phyloP scores from a whole-genome alignment of 805 yeast genomes.

The Saccharomycopsis sp. region DNA sequence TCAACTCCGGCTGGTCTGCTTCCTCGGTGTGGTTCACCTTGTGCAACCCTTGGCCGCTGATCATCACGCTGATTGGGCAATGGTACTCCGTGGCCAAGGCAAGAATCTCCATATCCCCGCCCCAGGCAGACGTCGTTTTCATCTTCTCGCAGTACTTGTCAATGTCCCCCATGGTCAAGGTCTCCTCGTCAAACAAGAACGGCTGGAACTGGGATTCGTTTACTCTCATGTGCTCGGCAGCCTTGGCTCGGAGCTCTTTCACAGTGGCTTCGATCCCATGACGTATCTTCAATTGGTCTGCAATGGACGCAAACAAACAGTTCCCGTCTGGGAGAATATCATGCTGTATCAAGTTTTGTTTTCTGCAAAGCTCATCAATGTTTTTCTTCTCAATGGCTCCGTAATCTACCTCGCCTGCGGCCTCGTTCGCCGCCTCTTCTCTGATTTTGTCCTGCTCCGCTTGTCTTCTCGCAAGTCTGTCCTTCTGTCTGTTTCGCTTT shows the following conservation, averaged over 20 bases:
- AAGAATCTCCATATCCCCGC: slow-evolving; percentile 85
- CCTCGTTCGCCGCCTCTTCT: slow-evolving; percentile 65
- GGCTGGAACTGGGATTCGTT: slow-evolving; percentile 71
- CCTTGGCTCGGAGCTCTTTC: slow-evolving; percentile 48
- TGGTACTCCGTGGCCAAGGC: slow-evolving; percentile 68
- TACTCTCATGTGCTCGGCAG: slow-evolving; percentile 56
- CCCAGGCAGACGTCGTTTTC: slow-evolving; percentile 85
- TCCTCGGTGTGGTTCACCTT: slow-evolving; percentile 55
- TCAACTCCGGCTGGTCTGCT: slow-evolving; percentile 45
- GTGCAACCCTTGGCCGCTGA: slow-evolving; percentile 67
- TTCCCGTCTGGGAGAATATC: slow-evolving; percentile 91
- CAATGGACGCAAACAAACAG: slow-evolving; percentile 79
- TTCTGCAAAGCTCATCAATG: slow-evolving; percentile 43
- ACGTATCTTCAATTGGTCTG: slow-evolving; percentile 62
- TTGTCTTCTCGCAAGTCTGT: slow-evolving; percentile 66
- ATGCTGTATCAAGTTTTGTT: slow-evolving; percentile 41
- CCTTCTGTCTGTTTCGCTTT: slow-evolving; percentile 77
- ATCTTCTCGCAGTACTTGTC: slow-evolving; percentile 61
- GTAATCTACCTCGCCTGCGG: slow-evolving; percentile 54
- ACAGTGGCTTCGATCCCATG: slow-evolving; percentile 32
- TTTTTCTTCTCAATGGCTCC: slow-evolving; percentile 64
- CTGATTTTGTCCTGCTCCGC: slow-evolving; percentile 54
- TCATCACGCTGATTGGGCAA: slow-evolving; percentile 66
- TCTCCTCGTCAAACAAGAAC: slow-evolving; percentile 71
- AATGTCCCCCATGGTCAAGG: slow-evolving; percentile 54